A percentile compares a stretch with the other conserved stretches of the same genome.
phyloP scores from a whole-genome alignment of 805 yeast genomes.

The Candida ficus region DNA sequence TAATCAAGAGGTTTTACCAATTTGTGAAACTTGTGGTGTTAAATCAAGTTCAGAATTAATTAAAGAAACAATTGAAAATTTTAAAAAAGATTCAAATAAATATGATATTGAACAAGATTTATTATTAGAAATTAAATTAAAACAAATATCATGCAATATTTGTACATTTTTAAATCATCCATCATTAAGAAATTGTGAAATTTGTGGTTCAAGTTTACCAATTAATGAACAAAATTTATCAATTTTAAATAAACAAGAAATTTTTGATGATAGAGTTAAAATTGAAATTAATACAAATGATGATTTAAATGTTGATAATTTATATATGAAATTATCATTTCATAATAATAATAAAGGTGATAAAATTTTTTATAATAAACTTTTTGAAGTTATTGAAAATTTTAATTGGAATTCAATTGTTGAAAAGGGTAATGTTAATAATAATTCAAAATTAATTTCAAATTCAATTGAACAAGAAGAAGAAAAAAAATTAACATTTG shows the following conservation, averaged over 20 bases:
- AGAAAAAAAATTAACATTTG: slow-evolving; percentile 35
- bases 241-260: slow-evolving; percentile 20
- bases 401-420: slow-evolving; percentile 42
- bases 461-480: too few relatives aligned
- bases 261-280: slow-evolving; percentile 28
- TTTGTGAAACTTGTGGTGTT: slow-evolving; percentile 63
- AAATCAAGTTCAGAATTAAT: slow-evolving; percentile 34
- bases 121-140: background rate
- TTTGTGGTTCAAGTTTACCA: slow-evolving; percentile 66
- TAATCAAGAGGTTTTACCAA: slow-evolving; percentile 31
- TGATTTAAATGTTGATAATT: slow-evolving; percentile 15
- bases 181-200: slow-evolving; percentile 70
- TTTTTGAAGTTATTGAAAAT: slow-evolving; percentile 40
- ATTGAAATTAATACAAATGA: slow-evolving; percentile 29
- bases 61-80: slow-evolving; percentile 25
- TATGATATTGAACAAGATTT: background rate
- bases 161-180: slow-evolving; percentile 87
- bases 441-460: too few relatives aligned
- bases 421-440: slow-evolving; percentile 29
- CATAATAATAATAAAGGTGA: slow-evolving; percentile 68
- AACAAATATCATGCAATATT: slow-evolving; percentile 36
- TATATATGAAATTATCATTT: slow-evolving; percentile 65
- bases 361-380: slow-evolving; percentile 42
- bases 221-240: slow-evolving; percentile 21
- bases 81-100: background rate